Evolutionary conservation across 2,329 filamentous ascomycete species (phyloP).

Genomic region (Penicillium sp.): DNA sequence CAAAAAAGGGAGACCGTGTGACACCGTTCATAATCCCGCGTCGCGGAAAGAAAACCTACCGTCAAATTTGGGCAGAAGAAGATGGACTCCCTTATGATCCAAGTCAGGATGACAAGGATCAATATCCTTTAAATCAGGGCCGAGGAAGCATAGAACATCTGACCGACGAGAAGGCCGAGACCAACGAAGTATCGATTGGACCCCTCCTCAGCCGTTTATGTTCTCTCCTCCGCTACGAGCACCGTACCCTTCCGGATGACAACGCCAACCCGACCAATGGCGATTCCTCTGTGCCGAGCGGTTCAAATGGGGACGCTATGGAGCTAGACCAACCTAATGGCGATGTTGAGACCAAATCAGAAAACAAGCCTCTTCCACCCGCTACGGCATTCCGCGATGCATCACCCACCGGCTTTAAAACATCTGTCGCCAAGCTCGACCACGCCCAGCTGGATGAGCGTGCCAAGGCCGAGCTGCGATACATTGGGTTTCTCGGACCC

Average conservation of each 20-base stretch:
- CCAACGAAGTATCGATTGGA: conserved; percentile 80
- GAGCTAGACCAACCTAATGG: conserved; percentile 46
- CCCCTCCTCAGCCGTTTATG: conserved; percentile 79
- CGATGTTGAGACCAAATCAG: conserved; percentile 32
- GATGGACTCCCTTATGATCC: conserved; percentile 72
- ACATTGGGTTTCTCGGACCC: conserved; percentile 76
- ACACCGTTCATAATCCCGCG: conserved; percentile 80
- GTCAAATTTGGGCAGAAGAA: conserved; percentile 88
- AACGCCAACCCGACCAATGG: conserved; percentile 51
- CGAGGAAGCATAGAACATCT: conserved; percentile 81
- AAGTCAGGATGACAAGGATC: conserved; percentile 56
- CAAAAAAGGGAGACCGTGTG: conserved; percentile 62
- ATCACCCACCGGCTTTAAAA: conserved; percentile 69
- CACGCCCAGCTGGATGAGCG: conserved; percentile 85
- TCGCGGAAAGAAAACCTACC: conserved; percentile 77
- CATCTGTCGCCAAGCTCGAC: conserved; percentile 70
- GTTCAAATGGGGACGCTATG: conserved; percentile 45
- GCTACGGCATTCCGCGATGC: conserved; percentile 77
- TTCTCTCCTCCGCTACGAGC: conserved; percentile 71
- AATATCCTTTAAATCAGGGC: conserved; percentile 70
- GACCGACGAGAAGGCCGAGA: conserved; percentile 78
- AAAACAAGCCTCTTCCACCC: conserved; percentile 51
- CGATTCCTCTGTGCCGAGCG: conserved; percentile 31
- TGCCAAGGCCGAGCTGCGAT: conserved; percentile 80
- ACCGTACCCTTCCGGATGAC: conserved; percentile 48